phyloP scores from a whole-genome alignment of 352 stramenopile species.

The Phytopythium delawarense region DNA sequence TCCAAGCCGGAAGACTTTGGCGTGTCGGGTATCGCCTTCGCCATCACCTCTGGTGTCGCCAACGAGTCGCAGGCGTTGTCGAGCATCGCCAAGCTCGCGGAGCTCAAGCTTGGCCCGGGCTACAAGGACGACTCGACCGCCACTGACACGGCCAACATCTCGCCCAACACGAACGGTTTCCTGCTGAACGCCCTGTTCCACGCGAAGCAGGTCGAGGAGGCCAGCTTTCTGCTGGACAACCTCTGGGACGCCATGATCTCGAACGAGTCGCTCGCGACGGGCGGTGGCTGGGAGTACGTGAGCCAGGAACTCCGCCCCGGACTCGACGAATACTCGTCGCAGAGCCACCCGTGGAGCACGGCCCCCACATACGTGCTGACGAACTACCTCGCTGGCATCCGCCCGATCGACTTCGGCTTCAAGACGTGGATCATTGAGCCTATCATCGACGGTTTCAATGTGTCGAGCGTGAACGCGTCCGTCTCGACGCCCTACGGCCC shows the following conservation, averaged over 20 bases:
- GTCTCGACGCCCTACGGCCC: conserved; percentile 21
- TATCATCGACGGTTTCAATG: conserved; percentile 16
- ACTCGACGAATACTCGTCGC: conserved; percentile 18
- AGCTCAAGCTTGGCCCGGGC: conserved; percentile 21
- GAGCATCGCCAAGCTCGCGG: conserved; percentile 16
- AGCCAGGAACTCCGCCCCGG: conserved; percentile 15
- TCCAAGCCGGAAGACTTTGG: conserved; percentile 19
- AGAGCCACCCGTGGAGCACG: conserved; percentile 23
- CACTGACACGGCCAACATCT: conserved; percentile 15
- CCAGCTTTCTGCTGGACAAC: conserved; percentile 23
- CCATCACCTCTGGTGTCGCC: conserved; percentile 20
- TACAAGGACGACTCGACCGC: conserved; percentile 22
- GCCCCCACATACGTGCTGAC: conserved; percentile 25
- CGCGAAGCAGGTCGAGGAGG: conserved; percentile 15
- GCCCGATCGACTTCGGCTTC: conserved; percentile 21
- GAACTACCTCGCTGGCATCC: conserved; percentile 25
- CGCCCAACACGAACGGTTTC: conserved; percentile 30
- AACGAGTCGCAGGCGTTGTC: conserved; percentile 20
- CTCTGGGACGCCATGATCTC: conserved; percentile 31
- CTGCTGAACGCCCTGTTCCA: conserved; percentile 21
- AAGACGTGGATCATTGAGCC: conserved; percentile 27
- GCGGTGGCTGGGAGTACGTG: conserved; percentile 25
- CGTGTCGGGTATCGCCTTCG: conserved; percentile 25
- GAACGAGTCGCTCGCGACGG: conserved; percentile 16
- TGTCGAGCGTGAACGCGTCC: conserved; percentile 18